A percentile compares a stretch with the other conserved stretches of the same genome.
These are phyloP conservation scores for Pythium biforme DNA, from an alignment of 352 stramenopile genomes.

Conservation along the genomic window DNA sequence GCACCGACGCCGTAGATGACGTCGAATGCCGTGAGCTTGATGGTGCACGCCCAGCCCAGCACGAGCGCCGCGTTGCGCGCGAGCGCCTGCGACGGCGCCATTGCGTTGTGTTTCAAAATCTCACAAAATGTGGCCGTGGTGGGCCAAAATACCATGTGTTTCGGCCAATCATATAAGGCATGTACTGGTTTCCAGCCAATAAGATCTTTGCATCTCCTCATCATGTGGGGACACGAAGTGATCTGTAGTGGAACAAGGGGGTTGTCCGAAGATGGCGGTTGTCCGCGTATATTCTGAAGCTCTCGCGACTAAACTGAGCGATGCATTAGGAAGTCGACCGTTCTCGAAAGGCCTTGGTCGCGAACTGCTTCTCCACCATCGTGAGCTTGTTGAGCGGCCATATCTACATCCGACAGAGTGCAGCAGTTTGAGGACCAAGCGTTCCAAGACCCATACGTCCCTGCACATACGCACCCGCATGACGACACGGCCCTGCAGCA, in stretches of 20 bases:
- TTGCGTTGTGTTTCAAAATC: too few relatives aligned
- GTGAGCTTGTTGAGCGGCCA: conserved; percentile 76
- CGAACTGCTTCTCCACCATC: conserved; percentile 52
- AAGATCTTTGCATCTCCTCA: not conserved
- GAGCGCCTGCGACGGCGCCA: conserved; percentile 10
- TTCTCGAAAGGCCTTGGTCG: conserved; percentile 56
- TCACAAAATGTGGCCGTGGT: too few relatives aligned
- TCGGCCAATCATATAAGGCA: conserved; percentile 4
- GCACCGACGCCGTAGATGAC: conserved; percentile 82
- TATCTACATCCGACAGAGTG: conserved; percentile 42
- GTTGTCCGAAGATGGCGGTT: too few relatives aligned
- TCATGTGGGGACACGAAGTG: not conserved
- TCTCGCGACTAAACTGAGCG: too few relatives aligned
- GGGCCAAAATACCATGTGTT: not conserved
- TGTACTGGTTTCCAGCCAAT: conserved; percentile 3
- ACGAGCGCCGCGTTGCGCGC: conserved; percentile 56
- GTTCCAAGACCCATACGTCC: conserved; percentile 2
- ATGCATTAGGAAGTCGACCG: conserved; percentile 11
- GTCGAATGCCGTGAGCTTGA: conserved; percentile 72
- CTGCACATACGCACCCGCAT: conserved; percentile 58
- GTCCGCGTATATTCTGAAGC: too few relatives aligned
- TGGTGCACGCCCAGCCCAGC: conserved; percentile 52
- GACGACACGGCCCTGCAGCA: conserved; percentile 89
- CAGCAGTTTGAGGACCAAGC: too few relatives aligned
- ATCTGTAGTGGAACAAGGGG: too few relatives aligned